Conservation (phyloP, 192 early-diverging fungal genomes). For the Entrophospora sp. region DNA sequence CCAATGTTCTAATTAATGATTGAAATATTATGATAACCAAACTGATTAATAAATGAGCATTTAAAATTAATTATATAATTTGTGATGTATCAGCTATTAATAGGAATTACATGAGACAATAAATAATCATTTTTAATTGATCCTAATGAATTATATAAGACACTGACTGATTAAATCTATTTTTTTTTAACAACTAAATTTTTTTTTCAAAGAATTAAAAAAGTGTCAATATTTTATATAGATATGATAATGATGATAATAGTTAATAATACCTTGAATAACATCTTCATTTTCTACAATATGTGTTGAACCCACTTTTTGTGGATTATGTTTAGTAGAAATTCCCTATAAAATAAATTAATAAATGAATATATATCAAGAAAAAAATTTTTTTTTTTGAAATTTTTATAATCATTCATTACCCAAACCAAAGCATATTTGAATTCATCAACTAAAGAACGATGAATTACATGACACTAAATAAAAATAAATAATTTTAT, state of each 20-base stretch:
- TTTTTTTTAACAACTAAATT: not conserved
- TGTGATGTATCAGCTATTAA: too few species aligned
- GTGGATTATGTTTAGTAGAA: constrained; percentile 95
- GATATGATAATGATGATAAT: not conserved
- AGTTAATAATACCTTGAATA: constrained; percentile 36
- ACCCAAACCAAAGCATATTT: constrained; percentile 95
- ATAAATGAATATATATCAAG: not conserved
- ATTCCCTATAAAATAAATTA: constrained; percentile 37
- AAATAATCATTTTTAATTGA: too few species aligned
- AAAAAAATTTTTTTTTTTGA: not conserved
- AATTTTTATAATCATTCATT: not conserved
- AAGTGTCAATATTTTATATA: not conserved
- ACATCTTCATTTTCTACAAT: constrained; percentile 91
- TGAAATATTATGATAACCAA: too few species aligned
- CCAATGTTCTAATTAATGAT: too few species aligned
- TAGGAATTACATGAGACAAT: too few species aligned
- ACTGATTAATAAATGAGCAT: too few species aligned
- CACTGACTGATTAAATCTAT: too few species aligned
- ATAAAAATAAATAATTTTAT: not conserved
- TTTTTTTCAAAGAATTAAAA: not conserved
- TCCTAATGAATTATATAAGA: too few species aligned
- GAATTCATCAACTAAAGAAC: constrained; percentile 78
- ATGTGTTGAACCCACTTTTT: constrained; percentile 82
- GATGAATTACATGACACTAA: constrained; percentile 79
- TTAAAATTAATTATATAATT: too few species aligned